These are phyloP conservation scores for Uronychia setigera DNA, from an alignment of 73 alveolate species.

Conservation along the genomic window DNA sequence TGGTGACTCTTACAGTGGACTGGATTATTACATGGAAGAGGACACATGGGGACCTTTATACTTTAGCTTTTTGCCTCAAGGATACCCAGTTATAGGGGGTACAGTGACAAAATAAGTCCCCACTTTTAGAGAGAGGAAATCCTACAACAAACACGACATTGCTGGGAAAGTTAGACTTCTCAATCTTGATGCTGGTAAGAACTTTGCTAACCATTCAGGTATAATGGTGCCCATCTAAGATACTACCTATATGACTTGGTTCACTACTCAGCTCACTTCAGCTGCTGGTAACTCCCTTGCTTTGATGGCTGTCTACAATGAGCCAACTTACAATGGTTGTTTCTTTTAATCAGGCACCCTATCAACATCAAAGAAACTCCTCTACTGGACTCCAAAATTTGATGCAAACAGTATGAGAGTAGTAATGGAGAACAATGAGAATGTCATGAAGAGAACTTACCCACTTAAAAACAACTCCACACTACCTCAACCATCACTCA, in stretches of 20 bases:
- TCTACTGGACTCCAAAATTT: constrained; percentile 65
- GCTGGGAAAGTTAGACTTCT: constrained; percentile 22
- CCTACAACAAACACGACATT: constrained; percentile 48
- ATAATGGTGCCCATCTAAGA: constrained; percentile 31
- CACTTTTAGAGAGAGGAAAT: constrained; percentile 11
- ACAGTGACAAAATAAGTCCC: constrained; percentile 4
- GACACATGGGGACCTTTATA: constrained; percentile 35
- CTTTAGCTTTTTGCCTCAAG: constrained; percentile 42
- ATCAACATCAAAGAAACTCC: background rate
- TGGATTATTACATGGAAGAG: background rate
- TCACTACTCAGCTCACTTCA: constrained; percentile 9
- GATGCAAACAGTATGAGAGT: constrained; percentile 47
- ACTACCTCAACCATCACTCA: too few species aligned
- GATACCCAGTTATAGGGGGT: constrained; percentile 3
- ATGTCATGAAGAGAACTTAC: constrained; percentile 14
- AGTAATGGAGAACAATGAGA: constrained; percentile 46
- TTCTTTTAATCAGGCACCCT: too few species aligned
- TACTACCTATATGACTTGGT: constrained; percentile 13
- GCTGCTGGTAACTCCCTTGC: background rate
- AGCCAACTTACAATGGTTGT: constrained; percentile 45
- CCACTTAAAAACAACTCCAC: too few species aligned
- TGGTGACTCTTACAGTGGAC: constrained; percentile 29
- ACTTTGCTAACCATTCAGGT: too few species aligned
- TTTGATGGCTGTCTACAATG: constrained; percentile 52
- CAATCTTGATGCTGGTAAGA: constrained; percentile 50